Evolutionary conservation across 2,329 filamentous ascomycete species (phyloP), one percentile per base, ranked within the genome.

Genomic region (Mycogone perniciosa): DNA sequence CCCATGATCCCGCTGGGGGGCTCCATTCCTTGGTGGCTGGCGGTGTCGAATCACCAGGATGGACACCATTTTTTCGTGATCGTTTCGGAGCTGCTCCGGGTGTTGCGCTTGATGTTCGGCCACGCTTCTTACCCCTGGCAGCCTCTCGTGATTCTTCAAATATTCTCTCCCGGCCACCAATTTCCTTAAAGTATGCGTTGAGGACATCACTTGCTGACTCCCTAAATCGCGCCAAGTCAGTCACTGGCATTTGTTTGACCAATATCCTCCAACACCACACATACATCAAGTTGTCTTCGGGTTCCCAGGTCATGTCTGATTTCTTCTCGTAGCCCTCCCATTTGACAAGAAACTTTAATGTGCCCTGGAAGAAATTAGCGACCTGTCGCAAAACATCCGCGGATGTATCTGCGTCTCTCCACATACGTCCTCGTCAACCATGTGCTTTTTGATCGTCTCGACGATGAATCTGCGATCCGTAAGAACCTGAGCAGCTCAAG

Each of bases 321-420:
- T 83, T 81, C 54, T 83, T 79, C 0, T 87, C 80, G 55, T 85
- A 93, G 3, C 88, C 88, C 56, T 88, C 81, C 88, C 88, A 93
- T 61, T 92, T 90, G 34, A 93, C 86, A 46, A 85, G 76, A 61
- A 86, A 90, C 43, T 76, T 75, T 0, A 83, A 60, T 4, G 65
- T 64, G 20, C 78, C 79, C 71, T 81, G 53, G 7, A n/a, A 29
- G 31, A 13, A 7, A 30, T 50, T n/a, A 51, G 52, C 50, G 40
- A 59, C 41, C 20, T 20, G 31, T 20, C n/a, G 11, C 30, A 33
- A 26, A 7, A 39, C 34, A 39, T 6, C 6, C 10, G 9, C n/a
- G 7, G 20, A 11, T 2, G 10, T 10, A 9, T 9, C 4, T 10
- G 7, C 5, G 2, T 8, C 30, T 31, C 31, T 8, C 33, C 10